A percentile compares a stretch with the other conserved stretches of the same genome.
Evolutionary conservation across 2,329 filamentous ascomycete genomes (phyloP).

Genomic region (Raffaelea ambrosiae): DNA sequence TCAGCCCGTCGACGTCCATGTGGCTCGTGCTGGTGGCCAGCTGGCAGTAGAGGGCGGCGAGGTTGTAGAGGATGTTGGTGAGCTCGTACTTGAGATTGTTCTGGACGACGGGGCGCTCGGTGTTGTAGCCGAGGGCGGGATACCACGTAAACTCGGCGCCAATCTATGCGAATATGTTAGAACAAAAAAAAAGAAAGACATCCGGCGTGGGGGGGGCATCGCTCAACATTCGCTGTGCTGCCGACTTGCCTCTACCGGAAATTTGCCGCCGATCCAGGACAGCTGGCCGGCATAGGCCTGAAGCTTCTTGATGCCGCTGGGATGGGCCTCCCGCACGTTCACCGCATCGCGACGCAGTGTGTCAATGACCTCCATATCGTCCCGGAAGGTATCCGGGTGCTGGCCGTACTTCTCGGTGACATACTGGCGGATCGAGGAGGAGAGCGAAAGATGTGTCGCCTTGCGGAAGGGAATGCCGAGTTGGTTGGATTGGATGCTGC

Average conservation of each 20-base stretch:
- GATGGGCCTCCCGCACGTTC: slow-evolving; percentile 79
- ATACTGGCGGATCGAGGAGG: slow-evolving; percentile 81
- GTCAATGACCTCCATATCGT: slow-evolving; percentile 80
- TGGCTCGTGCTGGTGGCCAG: slow-evolving; percentile 75
- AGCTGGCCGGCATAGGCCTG: slow-evolving; percentile 87
- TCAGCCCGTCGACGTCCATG: slow-evolving; percentile 68
- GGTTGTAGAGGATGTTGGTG: slow-evolving; percentile 86
- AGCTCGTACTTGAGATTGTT: slow-evolving; percentile 74
- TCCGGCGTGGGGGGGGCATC: too few species aligned
- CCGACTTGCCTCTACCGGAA: slow-evolving; percentile 70
- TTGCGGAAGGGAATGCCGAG: slow-evolving; percentile 82
- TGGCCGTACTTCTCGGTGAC: slow-evolving; percentile 98
- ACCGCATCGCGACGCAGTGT: slow-evolving; percentile 76
- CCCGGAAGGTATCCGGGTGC: slow-evolving; percentile 90
- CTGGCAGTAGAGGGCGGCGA: slow-evolving; percentile 88
- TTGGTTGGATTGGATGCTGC: slow-evolving; percentile 37
- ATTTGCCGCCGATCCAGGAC: slow-evolving; percentile 89
- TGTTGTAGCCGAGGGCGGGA: slow-evolving; percentile 84
- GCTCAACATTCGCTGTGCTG: not conserved
- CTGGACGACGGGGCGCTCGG: slow-evolving; percentile 58
- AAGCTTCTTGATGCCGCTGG: slow-evolving; percentile 79
- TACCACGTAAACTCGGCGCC: slow-evolving; percentile 97
- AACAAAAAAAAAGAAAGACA: slow-evolving; percentile 5
- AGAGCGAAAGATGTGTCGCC: slow-evolving; percentile 70
- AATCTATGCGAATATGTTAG: slow-evolving; percentile 44